These are phyloP conservation scores for Ambrosia trifida DNA, from an alignment of 129 eudicot species.

Conservation along the genomic window DNA sequence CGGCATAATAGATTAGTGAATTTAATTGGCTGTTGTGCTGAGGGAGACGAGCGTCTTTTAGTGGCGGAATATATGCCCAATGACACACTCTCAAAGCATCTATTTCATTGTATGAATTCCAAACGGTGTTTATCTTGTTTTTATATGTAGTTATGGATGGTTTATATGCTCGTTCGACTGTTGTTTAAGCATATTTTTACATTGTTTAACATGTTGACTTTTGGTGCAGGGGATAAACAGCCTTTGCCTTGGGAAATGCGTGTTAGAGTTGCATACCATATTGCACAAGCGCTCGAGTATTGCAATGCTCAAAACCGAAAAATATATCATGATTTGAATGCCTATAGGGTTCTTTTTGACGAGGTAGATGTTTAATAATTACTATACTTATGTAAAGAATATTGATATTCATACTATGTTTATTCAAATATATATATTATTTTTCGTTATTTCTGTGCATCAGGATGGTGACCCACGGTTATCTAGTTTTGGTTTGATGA, in stretches of 20 bases:
- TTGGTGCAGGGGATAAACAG: slow-evolving; percentile 86
- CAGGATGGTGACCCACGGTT: slow-evolving; percentile 97
- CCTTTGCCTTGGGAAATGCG: slow-evolving; percentile 99
- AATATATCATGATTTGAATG: slow-evolving; percentile 93
- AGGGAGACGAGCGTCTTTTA: slow-evolving; percentile 94
- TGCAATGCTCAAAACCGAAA: slow-evolving; percentile 79
- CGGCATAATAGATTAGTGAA: slow-evolving; percentile 92
- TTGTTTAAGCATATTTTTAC: slow-evolving; percentile 4
- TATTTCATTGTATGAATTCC: slow-evolving; percentile 82
- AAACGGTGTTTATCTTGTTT: slow-evolving; percentile 5
- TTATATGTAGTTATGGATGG: background rate
- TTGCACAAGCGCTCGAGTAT: slow-evolving; percentile 94
- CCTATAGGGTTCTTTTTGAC: slow-evolving; percentile 92
- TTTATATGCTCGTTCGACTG: slow-evolving; percentile 7
- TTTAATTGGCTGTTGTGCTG: slow-evolving; percentile 94
- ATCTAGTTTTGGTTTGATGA: slow-evolving; percentile 95
- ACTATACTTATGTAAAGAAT: background rate
- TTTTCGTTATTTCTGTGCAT: background rate
- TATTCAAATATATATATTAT: background rate
- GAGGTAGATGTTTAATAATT: slow-evolving; percentile 55
- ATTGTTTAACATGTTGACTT: background rate
- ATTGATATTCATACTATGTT: background rate
- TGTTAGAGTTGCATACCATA: slow-evolving; percentile 80
- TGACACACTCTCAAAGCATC: slow-evolving; percentile 93
- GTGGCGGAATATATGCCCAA: slow-evolving; percentile 96